Base-by-base conservation (phyloP, 2,329 filamentous ascomycete genomes). In the Aspergillus tamarii region DNA sequence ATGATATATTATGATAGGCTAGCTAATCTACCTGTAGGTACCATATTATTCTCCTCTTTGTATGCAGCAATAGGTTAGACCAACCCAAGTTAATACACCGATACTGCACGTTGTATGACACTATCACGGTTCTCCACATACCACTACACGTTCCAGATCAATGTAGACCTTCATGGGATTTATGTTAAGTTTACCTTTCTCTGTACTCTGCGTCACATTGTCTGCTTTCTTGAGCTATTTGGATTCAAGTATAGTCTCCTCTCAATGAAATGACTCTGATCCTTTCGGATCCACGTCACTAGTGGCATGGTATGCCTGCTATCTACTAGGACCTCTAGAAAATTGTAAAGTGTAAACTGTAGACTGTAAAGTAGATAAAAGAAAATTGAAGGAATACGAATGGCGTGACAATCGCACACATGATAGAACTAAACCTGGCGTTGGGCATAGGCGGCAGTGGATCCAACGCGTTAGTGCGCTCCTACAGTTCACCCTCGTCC, bases 371-470 rank as follows among this genome's bases (percentile, higher is more conserved):
- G 9, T 30, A 11, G 4, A 52, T 12, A n/a, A 32, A 43, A 64
- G 64, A 61, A 66, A 56, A 62, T 11, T 4, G 46, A 53, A 62
- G 58, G 67, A 45, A 66, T 50, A 61, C 45, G 16, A 11, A 60
- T 39, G 30, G 52, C 32, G 14, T n/a, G 57, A 16, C n/a, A 26
- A 61, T 59, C 39, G 23, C 16, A n/a, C 28, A 8, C 19, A 61
- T 53, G 14, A 28, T 39, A 54, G 26, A 30, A 34, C 9, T 28
- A 54, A 12, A 28, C 39, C 52, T 34, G 52, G 52, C 32, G 52
- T 54, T 54, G 32, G 52, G 52, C 52, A 54, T 34, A 12, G 52
- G 12, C 28, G 52, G n/a, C 28, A n/a, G 32, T 54, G 28, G 52
- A 54, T 54, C 52, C 30, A 9, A 36, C 4, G 14, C 32, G 52